Percentiles rank a stretch among this genome's conserved stretches.
Conservation (phyloP, 2,329 filamentous ascomycete species). For the Clonostachys sp. region DNA sequence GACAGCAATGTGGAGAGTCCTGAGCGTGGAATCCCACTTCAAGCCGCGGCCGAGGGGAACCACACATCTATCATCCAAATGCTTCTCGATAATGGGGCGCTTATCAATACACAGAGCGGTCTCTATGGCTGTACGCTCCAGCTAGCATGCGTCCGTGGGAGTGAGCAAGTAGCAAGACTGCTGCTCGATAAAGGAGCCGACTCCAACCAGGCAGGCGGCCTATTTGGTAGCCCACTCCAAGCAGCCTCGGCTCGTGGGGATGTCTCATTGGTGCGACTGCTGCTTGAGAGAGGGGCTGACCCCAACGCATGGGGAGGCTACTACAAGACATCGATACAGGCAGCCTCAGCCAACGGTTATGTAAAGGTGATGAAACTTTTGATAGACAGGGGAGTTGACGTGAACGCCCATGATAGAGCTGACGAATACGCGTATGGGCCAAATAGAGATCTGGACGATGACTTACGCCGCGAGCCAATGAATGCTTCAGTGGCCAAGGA, state of each 20-base stretch:
- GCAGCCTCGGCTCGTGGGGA: background rate
- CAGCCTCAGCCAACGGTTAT: background rate
- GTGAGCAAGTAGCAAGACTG: background rate
- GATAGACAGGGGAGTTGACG: background rate
- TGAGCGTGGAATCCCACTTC: background rate
- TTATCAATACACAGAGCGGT: background rate
- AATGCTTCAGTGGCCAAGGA: too few relatives aligned
- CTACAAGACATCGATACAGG: background rate
- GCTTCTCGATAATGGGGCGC: background rate
- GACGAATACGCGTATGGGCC: background rate
- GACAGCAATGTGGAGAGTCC: background rate
- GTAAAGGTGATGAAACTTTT: background rate
- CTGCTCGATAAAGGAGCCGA: background rate
- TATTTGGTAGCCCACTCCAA: background rate
- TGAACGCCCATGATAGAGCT: background rate
- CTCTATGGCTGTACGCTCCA: background rate
- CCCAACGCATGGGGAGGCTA: background rate
- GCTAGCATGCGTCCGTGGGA: background rate
- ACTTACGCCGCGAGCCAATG: too few relatives aligned
- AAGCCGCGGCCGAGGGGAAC: background rate
- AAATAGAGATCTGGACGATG: too few relatives aligned
- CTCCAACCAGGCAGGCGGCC: background rate
- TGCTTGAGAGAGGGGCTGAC: background rate
- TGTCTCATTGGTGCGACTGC: background rate
- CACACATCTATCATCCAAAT: background rate